These are phyloP conservation scores for Entrophospora sp. DNA, from an alignment of 192 early-diverging fungal species.

Conservation along the genomic window DNA sequence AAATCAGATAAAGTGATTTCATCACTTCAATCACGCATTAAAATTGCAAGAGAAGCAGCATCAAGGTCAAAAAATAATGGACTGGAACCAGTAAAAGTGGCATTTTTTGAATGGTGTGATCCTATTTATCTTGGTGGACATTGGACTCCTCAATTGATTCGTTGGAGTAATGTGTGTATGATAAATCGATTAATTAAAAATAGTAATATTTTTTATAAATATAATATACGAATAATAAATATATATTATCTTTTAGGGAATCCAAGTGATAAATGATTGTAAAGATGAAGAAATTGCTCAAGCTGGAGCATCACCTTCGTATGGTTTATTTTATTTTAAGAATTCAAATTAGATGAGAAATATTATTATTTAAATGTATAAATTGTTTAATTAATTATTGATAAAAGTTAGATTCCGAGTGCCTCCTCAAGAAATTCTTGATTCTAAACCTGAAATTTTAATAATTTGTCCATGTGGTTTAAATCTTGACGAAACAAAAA, in stretches of 20 bases:
- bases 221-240: too few relatives aligned
- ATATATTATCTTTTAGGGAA: too few relatives aligned
- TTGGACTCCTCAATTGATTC: constrained; percentile 46
- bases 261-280: constrained; percentile 35
- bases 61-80: constrained; percentile 3
- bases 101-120: constrained; percentile 43
- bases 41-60: constrained; percentile 24
- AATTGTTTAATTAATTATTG: too few relatives aligned
- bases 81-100: constrained; percentile 21
- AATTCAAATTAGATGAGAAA: too few relatives aligned
- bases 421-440: constrained; percentile 22
- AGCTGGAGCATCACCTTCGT: constrained; percentile 36
- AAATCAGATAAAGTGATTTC: constrained; percentile 24
- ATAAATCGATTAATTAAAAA: too few relatives aligned
- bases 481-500: constrained; percentile 33
- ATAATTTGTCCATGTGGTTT: constrained; percentile 45
- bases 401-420: constrained; percentile 25
- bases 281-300: constrained; percentile 8
- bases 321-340: not conserved
- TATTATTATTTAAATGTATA: too few relatives aligned
- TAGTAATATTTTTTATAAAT: too few relatives aligned
- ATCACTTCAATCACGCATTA: constrained; percentile 27
- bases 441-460: constrained; percentile 28
- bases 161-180: constrained; percentile 23
- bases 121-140: constrained; percentile 45